phyloP scores from a whole-genome alignment of 208 protist genomes.

The Leishmania arabica region DNA sequence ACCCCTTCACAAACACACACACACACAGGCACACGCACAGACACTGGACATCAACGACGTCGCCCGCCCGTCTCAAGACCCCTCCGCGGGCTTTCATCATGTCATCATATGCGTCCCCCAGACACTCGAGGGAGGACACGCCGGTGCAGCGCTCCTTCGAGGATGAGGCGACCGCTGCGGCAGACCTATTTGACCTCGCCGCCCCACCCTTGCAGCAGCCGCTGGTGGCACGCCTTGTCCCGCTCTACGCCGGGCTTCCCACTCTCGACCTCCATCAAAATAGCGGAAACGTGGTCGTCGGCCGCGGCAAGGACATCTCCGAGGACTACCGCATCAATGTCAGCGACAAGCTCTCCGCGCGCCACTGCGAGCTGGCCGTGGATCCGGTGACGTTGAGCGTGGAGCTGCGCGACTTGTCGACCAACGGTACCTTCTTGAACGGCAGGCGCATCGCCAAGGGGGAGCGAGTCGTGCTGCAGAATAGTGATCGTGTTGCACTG shows the following conservation, averaged over 20 bases:
- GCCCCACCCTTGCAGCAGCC: constrained; percentile 66
- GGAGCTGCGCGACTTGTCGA: constrained; percentile 61
- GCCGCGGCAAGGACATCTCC: constrained; percentile 69
- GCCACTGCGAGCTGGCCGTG: constrained; percentile 74
- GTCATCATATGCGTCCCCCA: neutral
- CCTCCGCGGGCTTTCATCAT: neutral
- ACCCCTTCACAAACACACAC: constrained; percentile 5
- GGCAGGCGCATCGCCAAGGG: constrained; percentile 50
- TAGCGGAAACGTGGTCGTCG: constrained; percentile 46
- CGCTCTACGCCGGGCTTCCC: constrained; percentile 21
- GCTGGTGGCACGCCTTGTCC: constrained; percentile 76
- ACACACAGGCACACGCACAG: constrained; percentile 8
- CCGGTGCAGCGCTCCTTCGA: constrained; percentile 14
- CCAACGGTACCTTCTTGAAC: constrained; percentile 87
- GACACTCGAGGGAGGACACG: constrained; percentile 3
- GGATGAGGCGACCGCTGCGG: constrained; percentile 28
- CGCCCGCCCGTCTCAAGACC: neutral
- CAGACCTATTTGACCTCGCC: constrained; percentile 79
- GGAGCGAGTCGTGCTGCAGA: constrained; percentile 43
- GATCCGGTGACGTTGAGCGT: constrained; percentile 60
- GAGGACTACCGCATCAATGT: constrained; percentile 60
- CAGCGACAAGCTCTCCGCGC: constrained; percentile 53
- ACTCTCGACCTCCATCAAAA: constrained; percentile 49
- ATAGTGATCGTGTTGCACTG: constrained; percentile 57
- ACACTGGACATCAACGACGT: neutral